Evolutionary conservation across 257 asterid species (phyloP).

Genomic region (Nicotiana otophora): DNA sequence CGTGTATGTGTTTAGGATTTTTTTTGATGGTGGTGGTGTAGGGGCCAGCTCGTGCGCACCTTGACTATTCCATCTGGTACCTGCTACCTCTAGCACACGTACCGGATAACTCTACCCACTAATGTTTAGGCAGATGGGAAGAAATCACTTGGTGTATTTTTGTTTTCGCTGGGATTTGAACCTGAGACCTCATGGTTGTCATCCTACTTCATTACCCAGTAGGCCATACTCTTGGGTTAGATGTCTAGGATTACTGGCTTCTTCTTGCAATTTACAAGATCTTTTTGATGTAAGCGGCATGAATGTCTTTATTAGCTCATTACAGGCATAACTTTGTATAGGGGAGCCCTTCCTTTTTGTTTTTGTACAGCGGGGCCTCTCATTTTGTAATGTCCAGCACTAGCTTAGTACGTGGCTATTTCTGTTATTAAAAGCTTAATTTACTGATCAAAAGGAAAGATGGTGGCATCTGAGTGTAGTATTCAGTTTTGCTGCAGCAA

Average conservation of each 20-base stretch:
- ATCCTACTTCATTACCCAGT: too few relatives aligned
- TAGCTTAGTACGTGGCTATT: not conserved
- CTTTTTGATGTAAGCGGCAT: not conserved
- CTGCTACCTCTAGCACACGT: too few relatives aligned
- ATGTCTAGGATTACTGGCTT: not conserved
- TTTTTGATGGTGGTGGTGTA: too few relatives aligned
- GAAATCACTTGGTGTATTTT: too few relatives aligned
- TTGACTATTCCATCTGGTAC: too few relatives aligned
- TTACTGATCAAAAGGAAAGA: not conserved
- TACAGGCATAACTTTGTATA: not conserved
- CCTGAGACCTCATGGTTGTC: too few relatives aligned
- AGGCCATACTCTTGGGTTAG: too few relatives aligned
- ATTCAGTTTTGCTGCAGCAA: not conserved
- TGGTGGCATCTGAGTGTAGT: not conserved
- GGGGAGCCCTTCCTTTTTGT: not conserved
- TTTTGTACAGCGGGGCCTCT: not conserved
- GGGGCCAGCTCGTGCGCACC: too few relatives aligned
- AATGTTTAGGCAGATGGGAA: too few relatives aligned
- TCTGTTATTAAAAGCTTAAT: not conserved
- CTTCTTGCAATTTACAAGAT: not conserved
- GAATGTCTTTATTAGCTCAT: not conserved
- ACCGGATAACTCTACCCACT: too few relatives aligned
- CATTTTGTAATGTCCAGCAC: not conserved
- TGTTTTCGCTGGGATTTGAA: too few relatives aligned
- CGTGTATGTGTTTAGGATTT: not conserved